Percentiles rank a stretch among this genome's conserved stretches.
These are phyloP conservation scores for Candida dendrica DNA, from an alignment of 805 yeast genomes.

Conservation along the genomic window DNA sequence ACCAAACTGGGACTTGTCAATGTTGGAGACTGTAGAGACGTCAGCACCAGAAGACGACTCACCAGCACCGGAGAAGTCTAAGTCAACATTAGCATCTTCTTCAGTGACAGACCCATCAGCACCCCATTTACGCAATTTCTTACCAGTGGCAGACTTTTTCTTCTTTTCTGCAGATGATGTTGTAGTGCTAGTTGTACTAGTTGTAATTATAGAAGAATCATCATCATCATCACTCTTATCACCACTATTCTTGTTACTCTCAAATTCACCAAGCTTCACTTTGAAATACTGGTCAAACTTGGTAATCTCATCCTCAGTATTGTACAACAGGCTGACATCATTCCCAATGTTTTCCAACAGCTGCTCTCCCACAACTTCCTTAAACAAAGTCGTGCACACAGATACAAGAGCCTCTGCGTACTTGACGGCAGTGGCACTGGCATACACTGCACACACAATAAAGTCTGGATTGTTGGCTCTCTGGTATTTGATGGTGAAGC, in stretches of 20 bases:
- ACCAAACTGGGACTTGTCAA: constrained; percentile 31
- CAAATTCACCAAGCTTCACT: constrained; percentile 26
- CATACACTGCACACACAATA: constrained; percentile 35
- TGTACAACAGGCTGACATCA: constrained; percentile 21
- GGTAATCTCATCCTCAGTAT: constrained; percentile 24
- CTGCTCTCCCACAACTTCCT: constrained; percentile 24
- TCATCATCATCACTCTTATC: neutral
- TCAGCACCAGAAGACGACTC: constrained; percentile 12
- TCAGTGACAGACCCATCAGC: constrained; percentile 53
- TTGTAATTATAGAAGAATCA: neutral
- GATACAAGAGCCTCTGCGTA: constrained; percentile 29
- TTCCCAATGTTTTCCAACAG: constrained; percentile 19
- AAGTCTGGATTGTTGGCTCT: constrained; percentile 35
- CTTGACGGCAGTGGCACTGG: constrained; percentile 27
- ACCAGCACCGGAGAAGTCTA: constrained; percentile 48
- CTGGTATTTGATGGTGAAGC: constrained; percentile 39
- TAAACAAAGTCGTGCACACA: constrained; percentile 21
- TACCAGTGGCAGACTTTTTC: constrained; percentile 19
- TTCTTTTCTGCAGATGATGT: constrained; percentile 1
- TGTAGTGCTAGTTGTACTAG: no score
- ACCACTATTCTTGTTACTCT: constrained; percentile 2
- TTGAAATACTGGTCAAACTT: constrained; percentile 32
- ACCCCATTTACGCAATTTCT: constrained; percentile 58
- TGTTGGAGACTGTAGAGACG: constrained; percentile 10
- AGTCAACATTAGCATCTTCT: constrained; percentile 28